Conservation (phyloP, 306 rosid species). For the Dalbergia cochinchinensis region DNA sequence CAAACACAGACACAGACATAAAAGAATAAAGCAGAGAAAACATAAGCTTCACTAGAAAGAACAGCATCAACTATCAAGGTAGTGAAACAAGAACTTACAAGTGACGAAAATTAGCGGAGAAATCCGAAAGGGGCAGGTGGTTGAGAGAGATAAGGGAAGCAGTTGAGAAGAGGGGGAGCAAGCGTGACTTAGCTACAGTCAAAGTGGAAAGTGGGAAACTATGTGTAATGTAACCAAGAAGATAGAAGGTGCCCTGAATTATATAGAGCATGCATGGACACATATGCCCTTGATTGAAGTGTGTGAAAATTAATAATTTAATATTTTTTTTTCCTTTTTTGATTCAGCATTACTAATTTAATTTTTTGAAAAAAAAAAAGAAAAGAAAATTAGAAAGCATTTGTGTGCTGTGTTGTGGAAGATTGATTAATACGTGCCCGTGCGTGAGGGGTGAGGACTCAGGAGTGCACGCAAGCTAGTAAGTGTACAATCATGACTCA, state of each 20-base stretch:
- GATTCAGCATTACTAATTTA: too few relatives aligned
- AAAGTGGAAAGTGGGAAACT: conserved; percentile 54
- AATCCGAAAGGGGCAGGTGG: neutral
- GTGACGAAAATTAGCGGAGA: neutral
- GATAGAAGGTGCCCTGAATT: conserved; percentile 60
- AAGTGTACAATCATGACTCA: conserved; percentile 68
- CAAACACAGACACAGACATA: neutral
- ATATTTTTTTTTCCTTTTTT: too few relatives aligned
- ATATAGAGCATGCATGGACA: conserved; percentile 71
- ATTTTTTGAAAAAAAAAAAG: neutral
- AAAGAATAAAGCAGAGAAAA: neutral
- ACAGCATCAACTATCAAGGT: neutral
- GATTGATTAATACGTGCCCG: conserved; percentile 56
- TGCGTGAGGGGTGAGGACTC: conserved; percentile 50
- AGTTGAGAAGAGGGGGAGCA: conserved; percentile 36
- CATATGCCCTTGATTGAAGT: conserved; percentile 59
- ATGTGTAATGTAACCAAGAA: conserved; percentile 34
- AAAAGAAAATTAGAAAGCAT: neutral
- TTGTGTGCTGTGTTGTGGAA: conserved; percentile 34
- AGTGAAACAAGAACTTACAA: conserved; percentile 39
- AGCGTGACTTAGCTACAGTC: conserved; percentile 66
- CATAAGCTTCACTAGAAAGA: neutral
- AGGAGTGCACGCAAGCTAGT: conserved; percentile 75
- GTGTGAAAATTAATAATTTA: conserved; percentile 1
- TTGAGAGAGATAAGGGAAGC: conserved; percentile 15